A percentile compares a stretch with the other conserved stretches of the same genome.
These are phyloP conservation scores for Ilyonectria sp. DNA, from an alignment of 2,329 filamentous ascomycete genomes.

Conservation along the genomic window DNA sequence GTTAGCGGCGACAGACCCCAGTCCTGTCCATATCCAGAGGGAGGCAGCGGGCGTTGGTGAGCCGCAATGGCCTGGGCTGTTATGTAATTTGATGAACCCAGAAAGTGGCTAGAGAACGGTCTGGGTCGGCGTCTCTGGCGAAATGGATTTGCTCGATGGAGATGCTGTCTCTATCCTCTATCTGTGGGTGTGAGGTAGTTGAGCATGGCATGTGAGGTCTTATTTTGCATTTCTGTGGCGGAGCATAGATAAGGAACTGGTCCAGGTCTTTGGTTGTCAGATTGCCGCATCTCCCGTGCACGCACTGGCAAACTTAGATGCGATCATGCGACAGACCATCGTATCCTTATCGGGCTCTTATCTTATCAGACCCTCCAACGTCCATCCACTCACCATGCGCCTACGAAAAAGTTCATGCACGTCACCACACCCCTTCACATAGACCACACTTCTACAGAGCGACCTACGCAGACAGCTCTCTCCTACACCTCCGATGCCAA, in stretches of 20 bases:
- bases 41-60: slow-evolving; percentile 23
- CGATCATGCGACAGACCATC: background rate
- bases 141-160: background rate
- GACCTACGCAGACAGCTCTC: background rate
- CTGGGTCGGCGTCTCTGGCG: background rate
- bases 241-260: background rate
- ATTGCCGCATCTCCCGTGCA: slow-evolving; percentile 3
- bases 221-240: background rate
- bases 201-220: background rate
- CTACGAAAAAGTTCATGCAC: slow-evolving; percentile 29
- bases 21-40: background rate
- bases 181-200: background rate
- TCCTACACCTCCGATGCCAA: background rate
- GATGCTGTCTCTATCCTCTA: background rate
- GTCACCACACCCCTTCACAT: slow-evolving; percentile 9
- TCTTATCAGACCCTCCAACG: slow-evolving; percentile 30
- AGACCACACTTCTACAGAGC: background rate
- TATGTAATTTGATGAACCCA: slow-evolving; percentile 19
- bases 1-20: background rate
- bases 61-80: slow-evolving; percentile 11
- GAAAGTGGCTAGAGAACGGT: background rate
- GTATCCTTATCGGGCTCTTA: slow-evolving; percentile 19
- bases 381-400: background rate
- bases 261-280: background rate
- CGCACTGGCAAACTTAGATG: background rate